Evolutionary conservation across 2,329 filamentous ascomycete genomes (phyloP).

Genomic region (Fusarium tuaranense): DNA sequence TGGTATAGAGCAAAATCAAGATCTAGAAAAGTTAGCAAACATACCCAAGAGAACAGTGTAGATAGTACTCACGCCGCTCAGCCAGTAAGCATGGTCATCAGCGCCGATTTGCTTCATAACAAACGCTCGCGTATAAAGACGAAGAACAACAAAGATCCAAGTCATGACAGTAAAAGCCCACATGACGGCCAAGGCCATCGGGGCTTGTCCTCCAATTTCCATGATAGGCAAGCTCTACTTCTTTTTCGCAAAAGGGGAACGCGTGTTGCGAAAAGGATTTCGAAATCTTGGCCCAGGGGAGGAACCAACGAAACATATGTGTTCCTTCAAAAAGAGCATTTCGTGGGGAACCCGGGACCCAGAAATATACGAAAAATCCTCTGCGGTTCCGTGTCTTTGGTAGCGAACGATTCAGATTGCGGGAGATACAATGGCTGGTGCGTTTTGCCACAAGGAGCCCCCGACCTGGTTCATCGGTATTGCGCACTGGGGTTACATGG

Average conservation of each 20-base stretch:
- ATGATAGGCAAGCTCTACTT: slow-evolving; percentile 5
- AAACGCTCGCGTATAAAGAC: slow-evolving; percentile 50
- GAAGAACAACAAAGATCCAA: slow-evolving; percentile 48
- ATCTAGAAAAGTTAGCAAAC: neutral
- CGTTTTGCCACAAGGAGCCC: neutral
- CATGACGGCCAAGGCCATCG: slow-evolving; percentile 40
- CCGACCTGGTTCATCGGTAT: neutral
- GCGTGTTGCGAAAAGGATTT: neutral
- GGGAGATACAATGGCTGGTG: neutral
- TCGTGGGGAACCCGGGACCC: neutral
- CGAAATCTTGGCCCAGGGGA: neutral
- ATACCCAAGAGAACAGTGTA: neutral
- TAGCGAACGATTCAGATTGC: neutral
- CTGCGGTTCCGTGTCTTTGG: neutral
- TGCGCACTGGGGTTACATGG: neutral
- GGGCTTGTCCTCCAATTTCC: slow-evolving; percentile 34
- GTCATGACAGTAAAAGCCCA: slow-evolving; percentile 40
- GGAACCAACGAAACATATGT: neutral
- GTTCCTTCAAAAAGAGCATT: neutral
- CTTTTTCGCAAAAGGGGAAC: neutral
- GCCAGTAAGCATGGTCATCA: slow-evolving; percentile 49
- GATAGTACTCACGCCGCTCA: slow-evolving; percentile 14
- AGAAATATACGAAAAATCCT: neutral
- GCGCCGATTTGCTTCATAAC: slow-evolving; percentile 44
- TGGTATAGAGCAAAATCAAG: slow-evolving; percentile 48